Conservation (phyloP, 2,329 filamentous ascomycete species). For the Fusarium scirpi region DNA sequence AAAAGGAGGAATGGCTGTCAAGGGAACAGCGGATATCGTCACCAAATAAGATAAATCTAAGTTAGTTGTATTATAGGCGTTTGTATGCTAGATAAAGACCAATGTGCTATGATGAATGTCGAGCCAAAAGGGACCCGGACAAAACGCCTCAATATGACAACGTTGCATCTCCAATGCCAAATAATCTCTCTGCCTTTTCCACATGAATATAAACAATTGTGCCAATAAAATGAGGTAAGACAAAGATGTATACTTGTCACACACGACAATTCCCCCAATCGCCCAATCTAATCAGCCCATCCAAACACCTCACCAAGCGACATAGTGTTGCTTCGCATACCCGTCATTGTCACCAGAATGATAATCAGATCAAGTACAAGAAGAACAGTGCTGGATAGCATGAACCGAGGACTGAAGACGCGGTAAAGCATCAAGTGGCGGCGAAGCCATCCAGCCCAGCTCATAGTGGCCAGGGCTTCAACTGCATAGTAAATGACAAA, state of each 20-base stretch:
- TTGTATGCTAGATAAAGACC: constrained; percentile 28
- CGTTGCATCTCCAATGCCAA: constrained; percentile 16
- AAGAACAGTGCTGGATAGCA: constrained; percentile 80
- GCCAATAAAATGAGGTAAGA: neutral
- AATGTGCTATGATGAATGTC: constrained; percentile 29
- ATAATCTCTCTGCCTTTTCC: neutral
- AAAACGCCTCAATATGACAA: constrained; percentile 13
- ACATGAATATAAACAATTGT: neutral
- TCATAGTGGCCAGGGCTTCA: constrained; percentile 85
- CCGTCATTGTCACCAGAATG: constrained; percentile 77
- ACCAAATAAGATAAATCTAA: neutral
- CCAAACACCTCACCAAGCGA: constrained; percentile 92
- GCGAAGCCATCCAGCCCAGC: constrained; percentile 88
- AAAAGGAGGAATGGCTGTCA: constrained; percentile 72
- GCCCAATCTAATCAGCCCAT: constrained; percentile 66
- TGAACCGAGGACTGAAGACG: constrained; percentile 91
- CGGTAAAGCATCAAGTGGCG: constrained; percentile 97
- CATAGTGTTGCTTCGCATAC: constrained; percentile 79
- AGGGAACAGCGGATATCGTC: constrained; percentile 59
- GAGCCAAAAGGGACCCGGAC: constrained; percentile 11
- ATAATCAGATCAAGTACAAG: constrained; percentile 82
- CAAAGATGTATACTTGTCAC: constrained; percentile 24
- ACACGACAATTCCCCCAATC: constrained; percentile 12
- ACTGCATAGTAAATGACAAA: constrained; percentile 87
- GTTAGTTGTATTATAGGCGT: neutral